Base-by-base conservation (phyloP, 768 basidiomycete species). In the Lepiota venenata region DNA sequence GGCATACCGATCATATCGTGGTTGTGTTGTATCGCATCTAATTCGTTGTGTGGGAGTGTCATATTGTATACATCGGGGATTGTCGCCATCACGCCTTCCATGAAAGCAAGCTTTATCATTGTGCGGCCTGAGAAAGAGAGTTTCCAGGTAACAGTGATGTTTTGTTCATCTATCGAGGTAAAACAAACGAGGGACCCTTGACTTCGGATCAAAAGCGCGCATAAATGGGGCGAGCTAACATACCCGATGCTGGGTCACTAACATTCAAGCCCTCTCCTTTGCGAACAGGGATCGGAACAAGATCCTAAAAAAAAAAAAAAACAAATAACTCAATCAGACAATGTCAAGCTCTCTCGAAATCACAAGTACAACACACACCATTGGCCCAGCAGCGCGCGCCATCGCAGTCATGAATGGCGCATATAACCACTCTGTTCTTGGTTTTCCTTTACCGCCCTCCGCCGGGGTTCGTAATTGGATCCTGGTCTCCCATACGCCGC, bases 131-230 rank as follows among this genome's bases (percentile, higher is more conserved):
- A 65, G 35, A 65, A 70, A 1, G 63, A 61, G 27, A 74, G 56
- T 3, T 66, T 67, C 72, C 72, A 73, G 8, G 59, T 63, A 9
- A 74, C 57, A n/a, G 70, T 61, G 32, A 73, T 55, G 21, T 55
- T 64, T 16, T 67, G 63, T 32, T 47, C 48, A 25, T 64, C 66
- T 48, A 8, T 41, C 21, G 40, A 21, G 21, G 39, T 27, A 16
- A 9, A 21, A 11, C 21, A 25, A n/a, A n/a, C n/a, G n/a, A n/a
- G 29, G 10, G 8, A 20, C 12, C 27, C 8, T 14, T 16, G 41
- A 22, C n/a, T 47, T 9, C 25, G 21, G 18, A 20, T n/a, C 25
- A 27, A 27, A 10, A 10, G n/a, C 15, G n/a, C n/a, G n/a, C n/a
- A n/a, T n/a, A 15, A 16, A 11, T 20, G 4, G 20, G 6, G 11